phyloP scores from a whole-genome alignment of 257 asterid species.

The Nicotiana tomentosiformis region DNA sequence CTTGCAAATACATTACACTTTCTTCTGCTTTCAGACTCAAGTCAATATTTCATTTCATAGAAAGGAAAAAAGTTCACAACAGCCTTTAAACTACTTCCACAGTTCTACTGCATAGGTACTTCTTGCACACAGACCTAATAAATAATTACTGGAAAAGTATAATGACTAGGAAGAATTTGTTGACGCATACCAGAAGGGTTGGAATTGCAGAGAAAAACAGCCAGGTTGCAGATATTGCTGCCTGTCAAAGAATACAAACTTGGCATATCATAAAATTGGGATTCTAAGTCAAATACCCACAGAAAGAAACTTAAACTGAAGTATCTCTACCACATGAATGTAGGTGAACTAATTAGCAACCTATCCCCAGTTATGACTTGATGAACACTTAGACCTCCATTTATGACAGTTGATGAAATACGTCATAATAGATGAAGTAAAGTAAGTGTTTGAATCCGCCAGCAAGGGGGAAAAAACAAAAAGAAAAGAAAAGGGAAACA shows the following conservation, averaged over 20 bases:
- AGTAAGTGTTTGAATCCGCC: not conserved
- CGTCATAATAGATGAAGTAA: not conserved
- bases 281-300: not conserved
- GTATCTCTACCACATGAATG: not conserved
- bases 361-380: not conserved
- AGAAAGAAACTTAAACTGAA: not conserved
- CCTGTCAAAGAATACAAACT: conserved; percentile 37
- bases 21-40: not conserved
- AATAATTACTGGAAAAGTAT: not conserved
- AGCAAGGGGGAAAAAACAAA: not conserved
- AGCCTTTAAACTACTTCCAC: not conserved
- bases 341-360: not conserved
- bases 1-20: not conserved
- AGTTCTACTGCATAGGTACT: not conserved
- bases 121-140: not conserved
- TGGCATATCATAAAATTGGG: not conserved
- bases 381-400: not conserved
- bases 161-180: not conserved
- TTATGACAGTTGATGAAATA: not conserved
- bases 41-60: not conserved
- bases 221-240: conserved; percentile 86
- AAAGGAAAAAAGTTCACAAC: not conserved
- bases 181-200: conserved; percentile 60
- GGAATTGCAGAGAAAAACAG: conserved; percentile 82
- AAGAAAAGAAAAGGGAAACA: not conserved